Base-by-base conservation (phyloP, 768 basidiomycete species). In the Mycena metata region DNA sequence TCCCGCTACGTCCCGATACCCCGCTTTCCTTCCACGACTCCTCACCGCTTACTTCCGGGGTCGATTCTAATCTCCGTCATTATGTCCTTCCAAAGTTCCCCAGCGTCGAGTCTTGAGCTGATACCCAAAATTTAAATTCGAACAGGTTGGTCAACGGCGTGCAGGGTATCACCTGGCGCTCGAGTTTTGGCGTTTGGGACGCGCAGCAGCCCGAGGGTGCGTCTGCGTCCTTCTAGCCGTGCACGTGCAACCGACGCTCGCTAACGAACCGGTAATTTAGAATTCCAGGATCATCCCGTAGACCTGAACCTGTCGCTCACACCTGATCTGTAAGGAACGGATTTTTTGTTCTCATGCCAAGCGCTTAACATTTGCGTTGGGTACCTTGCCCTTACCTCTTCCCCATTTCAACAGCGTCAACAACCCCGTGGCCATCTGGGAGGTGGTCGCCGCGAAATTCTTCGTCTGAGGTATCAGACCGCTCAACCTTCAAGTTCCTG, bases 211-310 rank as follows among this genome's bases (percentile, higher is more conserved):
- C 89, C 5, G 89, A 90, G 83, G 87, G 89, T 88, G 19, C 45
- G 63, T 50, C n/a, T n/a, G n/a, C n/a, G n/a, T n/a, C n/a, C 30
- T 16, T 46, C 1, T 30, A 30, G 30, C 30, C 30, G 30, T 30
- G 30, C 30, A 30, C 3, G 9, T 33, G 16, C 55, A 7, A 15
- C 17, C 36, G 16, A 17, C n/a, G n/a, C 15, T 0, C 55, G 62
- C 42, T 24, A 23, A 24, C 46, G 24, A 47, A n/a, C 24, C 23
- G 23, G 33, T 19, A 10, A 9, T 60, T 39, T 55, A 86, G 88
- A 89, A 79, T 89, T 87, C 87, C 87, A 89, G 74, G 79, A 84
- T 66, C 88, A 85, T 74, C 79, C 82, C 7, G 88, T 88, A 23
- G 82, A 83, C 71, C 76, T 87, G 41, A 86, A 84, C 69, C 78